A percentile compares a stretch with the other conserved stretches of the same genome.
These are phyloP conservation scores for Hemerocallis citrina DNA, from an alignment of 106 monocot species.

Conservation along the genomic window DNA sequence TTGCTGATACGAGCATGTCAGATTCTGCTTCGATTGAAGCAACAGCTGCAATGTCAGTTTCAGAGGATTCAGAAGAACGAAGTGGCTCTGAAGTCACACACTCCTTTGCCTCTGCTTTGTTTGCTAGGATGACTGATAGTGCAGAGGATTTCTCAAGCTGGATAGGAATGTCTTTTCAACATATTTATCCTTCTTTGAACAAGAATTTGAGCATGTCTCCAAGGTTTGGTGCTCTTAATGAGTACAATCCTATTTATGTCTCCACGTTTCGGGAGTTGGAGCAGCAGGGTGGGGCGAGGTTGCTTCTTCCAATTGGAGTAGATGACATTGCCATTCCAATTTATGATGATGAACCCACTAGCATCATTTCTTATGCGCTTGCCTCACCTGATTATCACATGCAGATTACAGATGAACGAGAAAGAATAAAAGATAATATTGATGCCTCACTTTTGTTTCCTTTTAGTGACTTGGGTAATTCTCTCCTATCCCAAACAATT, in stretches of 20 bases:
- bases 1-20: constrained; percentile 10
- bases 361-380: constrained; percentile 76
- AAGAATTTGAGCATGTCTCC: constrained; percentile 24
- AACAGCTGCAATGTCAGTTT: constrained; percentile 4
- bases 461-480: constrained; percentile 24
- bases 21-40: constrained; percentile 19
- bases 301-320: constrained; percentile 60
- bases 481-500: constrained; percentile 26
- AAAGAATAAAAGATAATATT: constrained; percentile 26
- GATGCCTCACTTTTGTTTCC: constrained; percentile 29
- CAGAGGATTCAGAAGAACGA: constrained; percentile 26
- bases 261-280: constrained; percentile 34
- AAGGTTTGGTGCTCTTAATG: constrained; percentile 24
- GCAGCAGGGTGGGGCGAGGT: constrained; percentile 33
- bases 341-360: constrained; percentile 93
- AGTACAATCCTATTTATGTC: constrained; percentile 61
- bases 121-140: constrained; percentile 21
- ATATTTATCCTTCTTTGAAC: constrained; percentile 51
- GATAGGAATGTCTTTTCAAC: constrained; percentile 46
- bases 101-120: constrained; percentile 17
- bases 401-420: constrained; percentile 50
- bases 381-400: constrained; percentile 58
- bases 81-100: constrained; percentile 15
- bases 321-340: constrained; percentile 63
- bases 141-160: constrained; percentile 38